Conservation (phyloP, 352 stramenopile genomes). For the Poterioochromonas sp. region DNA sequence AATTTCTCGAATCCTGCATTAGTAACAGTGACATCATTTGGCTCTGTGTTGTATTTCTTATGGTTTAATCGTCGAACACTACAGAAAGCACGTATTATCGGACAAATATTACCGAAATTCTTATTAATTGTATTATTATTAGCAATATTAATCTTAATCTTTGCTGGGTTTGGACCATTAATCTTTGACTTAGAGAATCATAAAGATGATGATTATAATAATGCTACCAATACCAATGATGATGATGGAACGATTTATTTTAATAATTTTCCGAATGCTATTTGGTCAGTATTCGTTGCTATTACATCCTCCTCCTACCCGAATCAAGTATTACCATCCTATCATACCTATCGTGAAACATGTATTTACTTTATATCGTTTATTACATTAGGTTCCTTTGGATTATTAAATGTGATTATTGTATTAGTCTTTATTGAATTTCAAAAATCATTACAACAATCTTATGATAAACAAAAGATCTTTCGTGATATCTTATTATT, state of each 20-base stretch:
- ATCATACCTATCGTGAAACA: background rate
- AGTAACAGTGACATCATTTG: background rate
- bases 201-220: too few relatives aligned
- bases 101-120: background rate
- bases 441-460: background rate
- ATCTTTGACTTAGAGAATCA: background rate
- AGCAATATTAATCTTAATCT: background rate
- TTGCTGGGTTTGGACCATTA: background rate
- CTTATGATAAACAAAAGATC: background rate
- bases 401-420: background rate
- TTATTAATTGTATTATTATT: background rate
- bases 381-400: constrained; percentile 10
- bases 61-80: constrained; percentile 15
- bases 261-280: background rate
- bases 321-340: constrained; percentile 10
- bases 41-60: background rate
- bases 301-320: constrained; percentile 19
- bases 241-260: background rate
- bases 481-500: background rate
- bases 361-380: constrained; percentile 12
- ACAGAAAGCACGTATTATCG: background rate
- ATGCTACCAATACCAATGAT: background rate
- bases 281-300: constrained; percentile 24
- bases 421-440: constrained; percentile 21
- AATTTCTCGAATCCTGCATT: background rate